Base-by-base conservation (phyloP, 2,329 filamentous ascomycete species). In the Orbilia javanica region DNA sequence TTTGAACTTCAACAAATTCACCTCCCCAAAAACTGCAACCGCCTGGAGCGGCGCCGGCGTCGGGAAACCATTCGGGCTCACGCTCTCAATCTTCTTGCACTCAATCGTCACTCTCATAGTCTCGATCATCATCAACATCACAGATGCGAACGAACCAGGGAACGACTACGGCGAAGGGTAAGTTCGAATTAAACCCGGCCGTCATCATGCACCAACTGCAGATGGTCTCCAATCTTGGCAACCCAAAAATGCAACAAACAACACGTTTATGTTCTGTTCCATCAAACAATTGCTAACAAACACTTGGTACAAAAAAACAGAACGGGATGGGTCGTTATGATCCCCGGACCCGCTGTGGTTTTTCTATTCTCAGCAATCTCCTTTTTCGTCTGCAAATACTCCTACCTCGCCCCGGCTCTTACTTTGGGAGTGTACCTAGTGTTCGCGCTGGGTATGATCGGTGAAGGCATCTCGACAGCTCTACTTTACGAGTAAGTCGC, bases 141-240 rank as follows among this genome's bases (percentile, higher is more conserved):
- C 67, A 2, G 62, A 53, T n/a, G 73, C 73, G 25, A 77, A 77
- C 31, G 50, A 77, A 18, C 50, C 60, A 2, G 60, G 20, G 1
- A 77, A 77, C 48, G 73, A 77, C 22, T 70, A 66, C 31, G 66
- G 66, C 2, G 60, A 66, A 53, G 66, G 73, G 73, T 77, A 48
- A 52, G 52, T 44, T 4, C 15, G 31, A n/a, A 22, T 25, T 8
- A n/a, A n/a, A n/a, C n/a, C n/a, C n/a, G n/a, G n/a, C n/a, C n/a
- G n/a, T n/a, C n/a, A n/a, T n/a, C n/a, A n/a, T n/a, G n/a, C 53
- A 39, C 15, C n/a, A 5, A 1, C n/a, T 44, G n/a, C 20, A n/a
- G n/a, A n/a, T n/a, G n/a, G 42, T 44, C 42, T 18, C n/a, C 42
- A 39, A 4, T 5, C 10, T 3, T 31, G 25, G 31, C 13, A 6